phyloP scores from a whole-genome alignment of 208 protist species.

The Crithidia brevicula region DNA sequence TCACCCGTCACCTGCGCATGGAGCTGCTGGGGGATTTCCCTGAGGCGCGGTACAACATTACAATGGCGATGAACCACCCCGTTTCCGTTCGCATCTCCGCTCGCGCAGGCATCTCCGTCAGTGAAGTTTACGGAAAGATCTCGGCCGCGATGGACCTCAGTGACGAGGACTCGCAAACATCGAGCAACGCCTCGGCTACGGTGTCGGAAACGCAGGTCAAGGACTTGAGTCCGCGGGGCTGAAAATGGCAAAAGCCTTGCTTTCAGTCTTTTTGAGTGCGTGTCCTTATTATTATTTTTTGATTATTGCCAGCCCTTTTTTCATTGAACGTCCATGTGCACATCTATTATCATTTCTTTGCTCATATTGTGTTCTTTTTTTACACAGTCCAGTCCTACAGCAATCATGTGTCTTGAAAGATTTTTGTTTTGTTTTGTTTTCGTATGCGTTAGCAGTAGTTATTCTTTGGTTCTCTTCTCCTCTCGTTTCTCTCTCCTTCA shows the following conservation, averaged over 20 bases:
- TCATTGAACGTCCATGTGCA: slow-evolving; percentile 5
- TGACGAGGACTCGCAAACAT: slow-evolving; percentile 12
- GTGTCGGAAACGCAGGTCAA: slow-evolving; percentile 5
- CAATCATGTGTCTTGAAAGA: not conserved
- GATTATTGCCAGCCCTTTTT: too few relatives aligned
- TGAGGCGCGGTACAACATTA: slow-evolving; percentile 52
- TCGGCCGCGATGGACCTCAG: slow-evolving; percentile 15
- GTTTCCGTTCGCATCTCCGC: slow-evolving; percentile 32
- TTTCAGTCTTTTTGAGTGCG: not conserved
- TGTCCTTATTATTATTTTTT: not conserved
- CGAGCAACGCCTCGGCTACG: not conserved
- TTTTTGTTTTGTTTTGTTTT: slow-evolving; percentile 11
- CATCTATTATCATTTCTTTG: slow-evolving; percentile 14
- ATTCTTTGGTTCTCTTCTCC: slow-evolving; percentile 20
- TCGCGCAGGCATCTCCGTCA: slow-evolving; percentile 24
- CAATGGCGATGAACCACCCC: slow-evolving; percentile 46
- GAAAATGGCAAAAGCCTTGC: too few relatives aligned
- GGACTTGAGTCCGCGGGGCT: slow-evolving; percentile 12
- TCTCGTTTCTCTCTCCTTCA: slow-evolving; percentile 2
- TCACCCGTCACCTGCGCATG: slow-evolving; percentile 47
- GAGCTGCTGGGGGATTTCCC: slow-evolving; percentile 45
- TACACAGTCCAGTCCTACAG: too few relatives aligned
- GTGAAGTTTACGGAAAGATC: slow-evolving; percentile 24
- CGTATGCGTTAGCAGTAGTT: slow-evolving; percentile 4
- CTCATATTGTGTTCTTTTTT: slow-evolving; percentile 1